Base-by-base conservation (phyloP, 2,329 filamentous ascomycete genomes). In the Penicillium janthinellum region DNA sequence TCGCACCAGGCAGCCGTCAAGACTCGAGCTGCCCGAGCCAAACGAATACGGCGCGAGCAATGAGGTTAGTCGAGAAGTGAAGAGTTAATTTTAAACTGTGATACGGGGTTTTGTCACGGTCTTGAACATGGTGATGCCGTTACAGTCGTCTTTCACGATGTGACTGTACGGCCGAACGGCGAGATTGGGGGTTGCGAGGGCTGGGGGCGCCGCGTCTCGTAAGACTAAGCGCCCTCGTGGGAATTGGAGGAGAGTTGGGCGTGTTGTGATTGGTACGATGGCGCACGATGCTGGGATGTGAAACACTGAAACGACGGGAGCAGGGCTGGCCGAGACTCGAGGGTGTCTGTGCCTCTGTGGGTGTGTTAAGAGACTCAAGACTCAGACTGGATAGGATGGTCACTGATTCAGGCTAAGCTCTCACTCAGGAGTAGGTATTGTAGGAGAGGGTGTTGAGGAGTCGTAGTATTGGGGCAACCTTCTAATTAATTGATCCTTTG, bases 1-100 rank as follows among this genome's bases (percentile, higher is more conserved):
- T 49, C 34, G 34, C 41, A 17, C 45, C 44, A 62, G 57, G 59
- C 62, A 62, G 42, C 60, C 54, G 31, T 22, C 39, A 25, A 34
- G 28, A n/a, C 39, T 22, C 45, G 28, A 34, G 28, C n/a, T 45
- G 4, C 20, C 51, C 22, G 20, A 49, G 31, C 42, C 34, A 42
- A 48, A 12, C 59, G 56, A 56, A 51, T 55, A 59, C 57, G 57
- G 50, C 37, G 5, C 37, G 37, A 38, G 14, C 39, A 11, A 14
- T 22, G 35, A n/a, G 14, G 22, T 25, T 17, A 11, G 42, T 28
- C 6, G 15, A 8, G 28, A 2, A 28, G 15, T 15, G 14, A 6
- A 15, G 14, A 11, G 44, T 35, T 49, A 49, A 49, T 35, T 34
- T 35, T 49, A 35, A 20, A 14, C 45, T 31, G 7, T 55, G 39